phyloP scores from a whole-genome alignment of 2,329 filamentous ascomycete species.

The Microthyrium microscopicum region DNA sequence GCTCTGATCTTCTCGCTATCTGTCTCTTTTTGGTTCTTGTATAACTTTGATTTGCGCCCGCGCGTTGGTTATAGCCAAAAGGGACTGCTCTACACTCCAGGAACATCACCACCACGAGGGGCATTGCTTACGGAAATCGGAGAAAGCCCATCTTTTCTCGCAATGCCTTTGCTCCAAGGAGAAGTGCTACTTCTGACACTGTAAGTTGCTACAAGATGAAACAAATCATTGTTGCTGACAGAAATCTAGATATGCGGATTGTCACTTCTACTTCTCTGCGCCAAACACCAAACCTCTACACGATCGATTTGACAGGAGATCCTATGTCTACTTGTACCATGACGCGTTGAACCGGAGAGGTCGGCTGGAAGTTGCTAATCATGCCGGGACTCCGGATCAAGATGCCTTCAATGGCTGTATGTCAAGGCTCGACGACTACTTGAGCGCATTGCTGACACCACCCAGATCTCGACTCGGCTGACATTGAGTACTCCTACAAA shows the following conservation, averaged over 20 bases:
- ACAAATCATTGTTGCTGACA: conserved; percentile 11
- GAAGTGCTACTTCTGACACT: conserved; percentile 31
- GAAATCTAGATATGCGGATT: conserved; percentile 50
- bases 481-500: conserved; percentile 54
- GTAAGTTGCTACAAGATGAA: conserved; percentile 17
- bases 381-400: conserved; percentile 56
- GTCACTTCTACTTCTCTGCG: conserved; percentile 65
- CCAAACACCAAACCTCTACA: conserved; percentile 52
- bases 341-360: conserved; percentile 50
- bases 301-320: conserved; percentile 64
- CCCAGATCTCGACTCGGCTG: conserved; percentile 47
- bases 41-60: not conserved
- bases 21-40: not conserved
- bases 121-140: not conserved
- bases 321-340: conserved; percentile 67
- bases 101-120: not conserved
- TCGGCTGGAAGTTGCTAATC: conserved; percentile 61
- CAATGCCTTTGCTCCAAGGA: conserved; percentile 31
- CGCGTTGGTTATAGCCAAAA: not conserved
- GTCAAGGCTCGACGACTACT: conserved; percentile 15
- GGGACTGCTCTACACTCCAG: not conserved
- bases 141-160: not conserved
- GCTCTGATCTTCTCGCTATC: conserved; percentile 1
- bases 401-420: conserved; percentile 65
- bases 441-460: not conserved